These are phyloP conservation scores for Plasmodium gonderi DNA, from an alignment of 169 alveolate species.

Conservation along the genomic window DNA sequence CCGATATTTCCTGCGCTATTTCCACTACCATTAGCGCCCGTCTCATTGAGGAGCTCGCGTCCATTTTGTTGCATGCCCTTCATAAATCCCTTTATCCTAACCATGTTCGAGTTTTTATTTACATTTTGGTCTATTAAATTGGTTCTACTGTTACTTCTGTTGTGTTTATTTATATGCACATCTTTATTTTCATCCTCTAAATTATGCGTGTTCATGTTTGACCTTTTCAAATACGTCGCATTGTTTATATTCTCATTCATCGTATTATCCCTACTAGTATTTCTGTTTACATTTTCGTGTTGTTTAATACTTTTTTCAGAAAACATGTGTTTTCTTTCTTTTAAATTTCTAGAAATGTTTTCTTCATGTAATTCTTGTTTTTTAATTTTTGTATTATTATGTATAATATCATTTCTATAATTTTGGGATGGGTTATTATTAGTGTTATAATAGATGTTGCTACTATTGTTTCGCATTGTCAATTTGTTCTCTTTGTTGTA, in stretches of 20 bases:
- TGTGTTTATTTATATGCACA: background rate
- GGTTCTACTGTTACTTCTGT: background rate
- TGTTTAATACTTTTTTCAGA: background rate
- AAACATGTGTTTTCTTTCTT: background rate
- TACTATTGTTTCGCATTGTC: constrained; percentile 33
- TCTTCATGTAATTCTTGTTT: background rate
- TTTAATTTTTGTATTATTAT: background rate
- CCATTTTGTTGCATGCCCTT: constrained; percentile 48
- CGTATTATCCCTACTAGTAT: background rate
- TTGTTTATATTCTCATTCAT: constrained; percentile 15
- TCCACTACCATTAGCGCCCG: background rate
- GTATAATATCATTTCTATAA: constrained; percentile 14
- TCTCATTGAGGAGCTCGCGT: background rate
- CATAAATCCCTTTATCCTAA: constrained; percentile 64
- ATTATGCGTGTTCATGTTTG: background rate
- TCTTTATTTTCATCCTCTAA: background rate
- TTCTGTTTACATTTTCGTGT: background rate
- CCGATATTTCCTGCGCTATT: background rate
- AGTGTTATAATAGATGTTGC: constrained; percentile 15
- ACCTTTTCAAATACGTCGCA: background rate
- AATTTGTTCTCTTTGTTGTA: background rate
- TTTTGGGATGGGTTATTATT: background rate
- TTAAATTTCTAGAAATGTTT: background rate
- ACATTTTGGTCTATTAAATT: background rate
- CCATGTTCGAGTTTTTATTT: constrained; percentile 55